Conservation (phyloP, 148 eudicot genomes). For the Vaccinium darrowii region DNA sequence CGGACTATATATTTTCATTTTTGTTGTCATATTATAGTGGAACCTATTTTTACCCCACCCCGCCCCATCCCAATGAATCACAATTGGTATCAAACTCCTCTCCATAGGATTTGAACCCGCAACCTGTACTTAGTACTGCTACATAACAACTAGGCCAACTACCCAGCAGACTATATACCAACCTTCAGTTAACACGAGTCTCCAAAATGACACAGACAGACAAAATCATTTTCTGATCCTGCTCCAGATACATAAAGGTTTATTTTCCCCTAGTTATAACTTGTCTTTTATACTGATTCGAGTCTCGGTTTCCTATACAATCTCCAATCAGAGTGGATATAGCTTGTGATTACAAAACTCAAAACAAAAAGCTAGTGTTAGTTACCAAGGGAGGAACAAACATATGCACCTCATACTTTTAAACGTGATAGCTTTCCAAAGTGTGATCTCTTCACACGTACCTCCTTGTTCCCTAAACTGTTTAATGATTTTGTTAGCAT, state of each 20-base stretch:
- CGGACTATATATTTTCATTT: too few relatives aligned
- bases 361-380: not conserved
- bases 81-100: too few relatives aligned
- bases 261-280: not conserved
- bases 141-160: too few relatives aligned
- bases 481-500: too few relatives aligned
- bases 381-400: not conserved
- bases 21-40: too few relatives aligned
- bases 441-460: too few relatives aligned
- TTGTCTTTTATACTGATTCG: not conserved
- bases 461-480: too few relatives aligned
- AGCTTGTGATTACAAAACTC: not conserved
- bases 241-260: not conserved
- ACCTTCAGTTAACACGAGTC: not conserved
- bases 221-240: not conserved
- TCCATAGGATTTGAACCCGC: too few relatives aligned
- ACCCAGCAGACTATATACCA: not conserved
- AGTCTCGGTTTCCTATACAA: not conserved
- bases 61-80: too few relatives aligned
- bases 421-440: not conserved
- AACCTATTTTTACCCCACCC: too few relatives aligned
- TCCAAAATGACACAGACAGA: not conserved
- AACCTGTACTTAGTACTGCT: too few relatives aligned
- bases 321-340: not conserved
- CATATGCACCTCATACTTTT: not conserved